A percentile compares a stretch with the other conserved stretches of the same genome.
Conservation (phyloP, 192 early-diverging fungal species). For the Ambispora gerdemannii region DNA sequence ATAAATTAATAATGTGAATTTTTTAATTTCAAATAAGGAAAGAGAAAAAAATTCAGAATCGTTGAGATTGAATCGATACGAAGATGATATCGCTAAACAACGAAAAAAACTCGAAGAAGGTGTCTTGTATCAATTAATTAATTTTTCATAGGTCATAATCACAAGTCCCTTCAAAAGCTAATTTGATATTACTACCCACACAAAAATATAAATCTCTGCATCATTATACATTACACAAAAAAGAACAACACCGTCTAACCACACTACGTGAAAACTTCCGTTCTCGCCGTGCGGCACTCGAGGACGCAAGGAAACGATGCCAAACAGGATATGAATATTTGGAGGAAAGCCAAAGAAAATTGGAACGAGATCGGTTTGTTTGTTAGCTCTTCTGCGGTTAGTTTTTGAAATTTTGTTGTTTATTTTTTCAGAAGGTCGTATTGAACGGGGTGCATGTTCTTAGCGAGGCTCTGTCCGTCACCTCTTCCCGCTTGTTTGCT, state of each 20-base stretch:
- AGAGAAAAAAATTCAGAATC: slow-evolving; percentile 36
- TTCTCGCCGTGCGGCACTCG: slow-evolving; percentile 34
- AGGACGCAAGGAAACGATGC: slow-evolving; percentile 38
- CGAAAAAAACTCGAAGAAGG: slow-evolving; percentile 38
- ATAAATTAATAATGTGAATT: not conserved
- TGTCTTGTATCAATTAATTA: not conserved
- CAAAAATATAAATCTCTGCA: not conserved
- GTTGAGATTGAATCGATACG: slow-evolving; percentile 37
- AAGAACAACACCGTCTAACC: slow-evolving; percentile 36
- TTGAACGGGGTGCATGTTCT: slow-evolving; percentile 29
- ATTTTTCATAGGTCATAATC: too few species aligned
- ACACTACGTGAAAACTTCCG: slow-evolving; percentile 36
- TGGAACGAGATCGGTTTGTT: slow-evolving; percentile 45
- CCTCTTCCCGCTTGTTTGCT: slow-evolving; percentile 32
- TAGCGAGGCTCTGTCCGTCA: slow-evolving; percentile 24
- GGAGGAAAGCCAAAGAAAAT: slow-evolving; percentile 45
- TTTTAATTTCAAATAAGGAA: slow-evolving; percentile 30
- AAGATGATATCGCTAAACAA: slow-evolving; percentile 43
- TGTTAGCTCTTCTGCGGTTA: slow-evolving; percentile 25
- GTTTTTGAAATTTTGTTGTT: slow-evolving; percentile 32
- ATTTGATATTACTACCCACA: too few species aligned
- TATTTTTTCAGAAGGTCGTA: slow-evolving; percentile 30
- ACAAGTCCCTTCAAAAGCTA: too few species aligned
- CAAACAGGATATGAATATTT: slow-evolving; percentile 46
- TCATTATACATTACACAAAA: too few species aligned